Base-by-base conservation (phyloP, 176 grass and related monocot genomes). In the Ananas comosus region DNA sequence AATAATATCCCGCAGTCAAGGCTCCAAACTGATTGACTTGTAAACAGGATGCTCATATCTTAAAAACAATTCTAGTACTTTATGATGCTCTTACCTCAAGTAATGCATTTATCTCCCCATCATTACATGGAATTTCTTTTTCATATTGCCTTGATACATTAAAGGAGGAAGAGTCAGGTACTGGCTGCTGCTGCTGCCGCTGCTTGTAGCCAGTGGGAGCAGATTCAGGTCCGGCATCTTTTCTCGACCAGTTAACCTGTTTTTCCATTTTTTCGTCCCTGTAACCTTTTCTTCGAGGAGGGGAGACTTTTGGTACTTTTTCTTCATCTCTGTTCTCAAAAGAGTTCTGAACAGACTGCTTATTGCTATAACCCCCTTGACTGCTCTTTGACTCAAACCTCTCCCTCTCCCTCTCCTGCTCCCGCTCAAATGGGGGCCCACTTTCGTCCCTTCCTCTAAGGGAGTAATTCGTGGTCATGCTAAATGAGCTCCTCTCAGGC, bases 91-190 rank as follows among this genome's bases (percentile, higher is more conserved):
- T 75, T 82, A 99, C 95, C 90, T 99, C 95, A 49, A 99, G 95
- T 83, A 99, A 79, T 52, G 95, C 95, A 65, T 99, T 84, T 12
- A 99, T 88, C 73, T 99, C 95, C 13, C 81, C 80, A 67, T 99
- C 94, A 88, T 93, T 86, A 67, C 79, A 86, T 48, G 88, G 83
- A 72, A 57, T 71, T 75, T 97, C 89, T 63, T 90, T 92, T 90
- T 92, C 93, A 74, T 85, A 91, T 77, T 85, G 76, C 63, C 66
- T 80, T 12, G 75, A 84, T 12, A 72, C 78, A 77, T 28, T 48
- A 29, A 76, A 72, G 12, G 82, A 80, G 78, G 70, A 68, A 51
- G 85, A 88, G 73, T 80, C 85, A 47, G 86, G 75, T 51, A 72
- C 27, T 65, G 80, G 88, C 70, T 73, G 71, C 84, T 83, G 85